phyloP scores from a whole-genome alignment of 192 early-diverging fungal species.

The Mortierella claussenii region DNA sequence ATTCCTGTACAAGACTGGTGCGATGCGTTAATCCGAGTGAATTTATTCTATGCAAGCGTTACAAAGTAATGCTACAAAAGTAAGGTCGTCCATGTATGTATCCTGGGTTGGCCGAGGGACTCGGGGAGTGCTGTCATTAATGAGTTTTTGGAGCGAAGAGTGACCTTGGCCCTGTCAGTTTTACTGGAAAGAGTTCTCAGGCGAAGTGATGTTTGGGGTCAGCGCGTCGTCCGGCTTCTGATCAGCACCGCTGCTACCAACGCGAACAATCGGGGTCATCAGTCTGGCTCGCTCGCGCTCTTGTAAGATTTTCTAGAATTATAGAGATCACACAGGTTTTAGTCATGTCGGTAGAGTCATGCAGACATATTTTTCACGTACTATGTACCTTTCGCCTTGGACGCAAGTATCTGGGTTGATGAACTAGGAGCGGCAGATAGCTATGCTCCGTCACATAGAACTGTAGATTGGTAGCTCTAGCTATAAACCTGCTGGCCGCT shows the following conservation, averaged over 20 bases:
- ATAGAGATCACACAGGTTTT: too few relatives aligned
- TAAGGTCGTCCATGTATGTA: neutral
- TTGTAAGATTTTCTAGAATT: neutral
- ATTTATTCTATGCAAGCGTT: too few relatives aligned
- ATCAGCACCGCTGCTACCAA: neutral
- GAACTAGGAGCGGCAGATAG: slow-evolving; percentile 16
- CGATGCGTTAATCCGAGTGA: too few relatives aligned
- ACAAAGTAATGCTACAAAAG: too few relatives aligned
- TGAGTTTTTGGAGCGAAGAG: neutral
- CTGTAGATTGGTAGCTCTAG: neutral
- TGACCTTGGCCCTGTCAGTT: too few relatives aligned
- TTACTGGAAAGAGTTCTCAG: slow-evolving; percentile 14
- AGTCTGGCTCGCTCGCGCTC: neutral
- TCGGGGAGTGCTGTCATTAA: neutral
- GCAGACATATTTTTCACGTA: too few relatives aligned
- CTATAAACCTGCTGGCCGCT: too few relatives aligned
- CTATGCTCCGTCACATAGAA: slow-evolving; percentile 7
- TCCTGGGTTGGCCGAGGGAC: too few relatives aligned
- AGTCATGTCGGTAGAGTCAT: too few relatives aligned
- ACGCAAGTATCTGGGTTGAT: slow-evolving; percentile 22
- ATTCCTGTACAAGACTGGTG: too few relatives aligned
- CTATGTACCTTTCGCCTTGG: slow-evolving; percentile 20
- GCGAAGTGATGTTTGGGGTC: slow-evolving; percentile 24
- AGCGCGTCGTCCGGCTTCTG: neutral
- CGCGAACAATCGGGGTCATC: slow-evolving; percentile 12